Evolutionary conservation across 805 yeast species (phyloP), one percentile per base, ranked within the genome.

Genomic region (Candida quercuum): DNA sequence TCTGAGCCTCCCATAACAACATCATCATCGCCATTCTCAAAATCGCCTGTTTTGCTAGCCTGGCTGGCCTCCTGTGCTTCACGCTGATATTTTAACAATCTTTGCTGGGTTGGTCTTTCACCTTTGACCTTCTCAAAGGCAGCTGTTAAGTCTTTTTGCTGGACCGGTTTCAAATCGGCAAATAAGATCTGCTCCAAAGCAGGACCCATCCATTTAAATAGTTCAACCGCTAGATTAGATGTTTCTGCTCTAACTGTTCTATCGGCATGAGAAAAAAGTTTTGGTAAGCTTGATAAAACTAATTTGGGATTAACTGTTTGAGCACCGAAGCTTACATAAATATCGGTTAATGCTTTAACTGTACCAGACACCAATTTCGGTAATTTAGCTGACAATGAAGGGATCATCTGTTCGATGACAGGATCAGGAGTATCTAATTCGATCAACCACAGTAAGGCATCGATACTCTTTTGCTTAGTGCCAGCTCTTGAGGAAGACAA

Each of bases 211-310:
- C 93, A 85, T 40, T 76, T 74, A 56, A 79, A 78, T 20, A 89
- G 54, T 38, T 78, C 84, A 5, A 86, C 76, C 0, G 88, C 67
- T 45, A 91, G 65, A 30, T 69, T 66, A 5, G 81, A 71, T 3
- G 96, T 76, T 54, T 85, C 95, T 1, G 78, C 74, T 53, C 99
- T 74, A 7, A 93, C 96, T 38, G 76, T 85, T 45, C 74, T 76
- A 60, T 93, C 98, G 1, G 95, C 86, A 59, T 89, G 95, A 3
- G 76, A 80, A 53, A 87, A 87, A 34, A 88, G 59, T 48, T 78
- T 81, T 1, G 86, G 78, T 23, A 93, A 60, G 8, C 51, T 52
- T 19, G 78, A 73, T 20, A 86, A 54, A 0, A 81, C 67, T 3
- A 73, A 64, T 48, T 76, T 70, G 10, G 91, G 79, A 34, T 76